Percentiles rank a stretch among this genome's conserved stretches.
These are phyloP conservation scores for Murraya koenigii DNA, from an alignment of 345 rosid genomes.

Conservation along the genomic window DNA sequence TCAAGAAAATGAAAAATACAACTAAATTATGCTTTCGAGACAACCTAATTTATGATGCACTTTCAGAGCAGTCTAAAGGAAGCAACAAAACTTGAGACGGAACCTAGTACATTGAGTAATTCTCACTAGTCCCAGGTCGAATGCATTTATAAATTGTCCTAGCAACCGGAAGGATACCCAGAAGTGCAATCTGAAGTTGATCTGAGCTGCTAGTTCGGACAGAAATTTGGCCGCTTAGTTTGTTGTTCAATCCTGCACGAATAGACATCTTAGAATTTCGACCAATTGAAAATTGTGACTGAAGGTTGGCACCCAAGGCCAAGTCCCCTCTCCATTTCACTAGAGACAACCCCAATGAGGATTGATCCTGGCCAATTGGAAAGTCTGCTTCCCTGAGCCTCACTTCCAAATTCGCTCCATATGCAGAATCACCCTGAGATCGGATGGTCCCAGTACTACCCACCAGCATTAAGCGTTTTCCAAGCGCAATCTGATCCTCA, in stretches of 20 bases:
- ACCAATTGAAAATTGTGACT: constrained; percentile 80
- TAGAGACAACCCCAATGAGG: constrained; percentile 75
- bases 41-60: constrained; percentile 2
- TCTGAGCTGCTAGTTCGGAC: constrained; percentile 87
- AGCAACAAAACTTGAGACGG: constrained; percentile 7
- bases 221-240: constrained; percentile 80
- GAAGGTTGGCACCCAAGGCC: constrained; percentile 87
- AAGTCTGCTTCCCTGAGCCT: constrained; percentile 75
- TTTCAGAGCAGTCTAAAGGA: not conserved
- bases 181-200: constrained; percentile 87
- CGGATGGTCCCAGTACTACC: constrained; percentile 83
- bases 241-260: constrained; percentile 95
- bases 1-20: constrained; percentile 7
- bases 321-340: constrained; percentile 96
- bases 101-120: constrained; percentile 62
- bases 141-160: constrained; percentile 67
- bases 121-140: constrained; percentile 61
- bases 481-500: constrained; percentile 81
- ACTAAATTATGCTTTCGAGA: not conserved
- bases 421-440: constrained; percentile 81
- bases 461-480: constrained; percentile 69
- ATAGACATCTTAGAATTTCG: constrained; percentile 68
- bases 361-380: constrained; percentile 91
- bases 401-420: constrained; percentile 91
- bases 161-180: constrained; percentile 66